A percentile compares a stretch with the other conserved stretches of the same genome.
Evolutionary conservation across 345 rosid species (phyloP).

Genomic region (Arabidopsis thaliana): DNA sequence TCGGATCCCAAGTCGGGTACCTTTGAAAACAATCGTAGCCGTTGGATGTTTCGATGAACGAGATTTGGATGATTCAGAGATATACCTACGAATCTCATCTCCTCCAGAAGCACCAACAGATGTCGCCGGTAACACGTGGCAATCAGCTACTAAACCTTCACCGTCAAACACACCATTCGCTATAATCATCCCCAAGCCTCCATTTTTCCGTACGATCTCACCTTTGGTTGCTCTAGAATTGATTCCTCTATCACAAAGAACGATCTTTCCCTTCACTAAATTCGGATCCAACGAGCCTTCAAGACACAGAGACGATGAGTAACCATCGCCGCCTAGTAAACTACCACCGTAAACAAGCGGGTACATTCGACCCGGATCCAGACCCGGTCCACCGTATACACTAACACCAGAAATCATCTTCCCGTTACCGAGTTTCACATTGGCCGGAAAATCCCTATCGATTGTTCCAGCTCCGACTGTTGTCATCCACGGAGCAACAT

Average conservation of each 20-base stretch:
- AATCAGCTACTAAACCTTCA: constrained; percentile 88
- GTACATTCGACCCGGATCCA: constrained; percentile 63
- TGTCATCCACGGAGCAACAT: constrained; percentile 86
- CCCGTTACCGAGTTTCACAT: constrained; percentile 76
- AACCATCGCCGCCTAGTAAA: constrained; percentile 65
- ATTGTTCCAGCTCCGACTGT: constrained; percentile 89
- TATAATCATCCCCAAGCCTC: constrained; percentile 89
- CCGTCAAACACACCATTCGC: constrained; percentile 92
- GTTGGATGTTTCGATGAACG: constrained; percentile 53
- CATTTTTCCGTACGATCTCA: constrained; percentile 74
- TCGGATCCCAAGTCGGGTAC: constrained; percentile 65
- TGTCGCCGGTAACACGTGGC: constrained; percentile 84
- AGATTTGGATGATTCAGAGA: constrained; percentile 49
- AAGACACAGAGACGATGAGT: constrained; percentile 76
- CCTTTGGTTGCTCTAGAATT: constrained; percentile 89
- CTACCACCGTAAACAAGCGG: constrained; percentile 76
- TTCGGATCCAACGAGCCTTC: constrained; percentile 78
- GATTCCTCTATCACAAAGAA: constrained; percentile 88
- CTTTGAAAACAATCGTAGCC: constrained; percentile 82
- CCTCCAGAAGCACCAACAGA: constrained; percentile 77
- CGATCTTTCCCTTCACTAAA: constrained; percentile 70
- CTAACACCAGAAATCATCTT: constrained; percentile 66
- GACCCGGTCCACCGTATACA: constrained; percentile 66
- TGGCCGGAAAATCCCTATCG: constrained; percentile 85
- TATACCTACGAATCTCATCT: constrained; percentile 69